These are phyloP conservation scores for Pyracantha coccinea DNA, from an alignment of 331 rosid species.

Conservation along the genomic window DNA sequence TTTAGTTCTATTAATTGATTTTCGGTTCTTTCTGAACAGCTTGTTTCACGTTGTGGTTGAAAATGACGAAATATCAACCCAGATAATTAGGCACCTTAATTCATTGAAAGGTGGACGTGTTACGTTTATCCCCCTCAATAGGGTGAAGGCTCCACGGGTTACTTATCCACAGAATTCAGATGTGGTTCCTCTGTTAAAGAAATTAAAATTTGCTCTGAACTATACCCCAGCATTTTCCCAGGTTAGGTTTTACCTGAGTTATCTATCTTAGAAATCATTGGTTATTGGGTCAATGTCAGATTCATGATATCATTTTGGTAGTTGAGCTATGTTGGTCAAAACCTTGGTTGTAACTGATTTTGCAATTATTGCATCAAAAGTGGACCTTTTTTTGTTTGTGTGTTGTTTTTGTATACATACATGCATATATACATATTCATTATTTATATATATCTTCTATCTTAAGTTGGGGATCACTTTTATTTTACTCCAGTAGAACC, in stretches of 20 bases:
- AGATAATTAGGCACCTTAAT: constrained; percentile 92
- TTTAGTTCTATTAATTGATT: not conserved
- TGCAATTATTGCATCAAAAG: not conserved
- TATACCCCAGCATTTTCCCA: constrained; percentile 70
- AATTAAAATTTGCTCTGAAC: constrained; percentile 48
- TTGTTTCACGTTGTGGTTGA: constrained; percentile 97
- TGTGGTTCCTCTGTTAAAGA: constrained; percentile 81
- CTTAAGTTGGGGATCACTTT: not conserved
- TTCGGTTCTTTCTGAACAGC: constrained; percentile 43
- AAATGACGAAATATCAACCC: constrained; percentile 78
- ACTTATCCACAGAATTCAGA: constrained; percentile 83
- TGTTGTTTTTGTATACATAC: not conserved
- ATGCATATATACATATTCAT: too few relatives aligned
- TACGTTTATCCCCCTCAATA: constrained; percentile 91
- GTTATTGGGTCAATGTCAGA: not conserved
- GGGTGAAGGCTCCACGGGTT: constrained; percentile 73
- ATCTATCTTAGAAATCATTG: constrained; percentile 5
- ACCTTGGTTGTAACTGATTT: not conserved
- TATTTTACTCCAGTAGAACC: not conserved
- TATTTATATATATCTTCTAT: not conserved
- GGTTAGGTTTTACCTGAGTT: constrained; percentile 45
- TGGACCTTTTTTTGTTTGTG: not conserved
- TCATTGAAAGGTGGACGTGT: constrained; percentile 90
- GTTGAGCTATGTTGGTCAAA: not conserved
- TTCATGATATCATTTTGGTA: not conserved